Base-by-base conservation (phyloP, 2,329 filamentous ascomycete genomes). In the Coniochaeta hoffmannii region DNA sequence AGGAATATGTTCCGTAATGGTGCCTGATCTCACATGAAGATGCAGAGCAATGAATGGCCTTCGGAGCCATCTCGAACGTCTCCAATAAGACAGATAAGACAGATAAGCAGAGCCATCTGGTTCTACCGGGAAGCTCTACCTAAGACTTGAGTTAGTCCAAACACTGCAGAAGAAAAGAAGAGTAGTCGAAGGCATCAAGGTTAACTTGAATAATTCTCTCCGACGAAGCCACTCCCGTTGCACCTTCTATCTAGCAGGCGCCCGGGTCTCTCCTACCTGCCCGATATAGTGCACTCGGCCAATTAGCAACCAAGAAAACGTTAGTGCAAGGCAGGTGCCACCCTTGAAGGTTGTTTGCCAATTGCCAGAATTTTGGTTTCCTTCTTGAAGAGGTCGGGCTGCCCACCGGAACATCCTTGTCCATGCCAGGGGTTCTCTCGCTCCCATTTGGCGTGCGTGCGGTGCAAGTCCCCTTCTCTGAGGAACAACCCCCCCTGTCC, bases 211-310 rank as follows among this genome's bases (percentile, higher is more conserved):
- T 7, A 19, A 26, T 28, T 15, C 17, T 41, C 36, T 41, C 22
- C n/a, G 36, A 19, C 10, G 15, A 36, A 36, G 34, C 36, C 36
- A 41, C 15, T 19, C 35, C 15, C n/a, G n/a, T 17, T 26, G 19
- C n/a, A 17, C 26, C 9, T 28, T 4, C 17, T 12, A 11, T 46
- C 24, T 44, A 19, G 38, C 38, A 44, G 38, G 38, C 38, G 38
- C 38, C 41, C 41, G 26, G 15, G 10, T 46, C 12, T 46, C 19
- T 46, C 22, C 4, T 46, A 46, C 41, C 41, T 46, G 24, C 41
- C 41, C 41, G 41, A 46, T 46, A 46, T 28, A 46, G 41, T 46
- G 41, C 41, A 46, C 41, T 46, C 22, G 41, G 41, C 41, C 41
- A 46, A 46, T 46, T 28, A n/a, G 12, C 2, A 46, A 28, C 19